A percentile compares a stretch with the other conserved stretches of the same genome.
Evolutionary conservation across 768 basidiomycete genomes (phyloP).

Genomic region (Roridomyces roridus): DNA sequence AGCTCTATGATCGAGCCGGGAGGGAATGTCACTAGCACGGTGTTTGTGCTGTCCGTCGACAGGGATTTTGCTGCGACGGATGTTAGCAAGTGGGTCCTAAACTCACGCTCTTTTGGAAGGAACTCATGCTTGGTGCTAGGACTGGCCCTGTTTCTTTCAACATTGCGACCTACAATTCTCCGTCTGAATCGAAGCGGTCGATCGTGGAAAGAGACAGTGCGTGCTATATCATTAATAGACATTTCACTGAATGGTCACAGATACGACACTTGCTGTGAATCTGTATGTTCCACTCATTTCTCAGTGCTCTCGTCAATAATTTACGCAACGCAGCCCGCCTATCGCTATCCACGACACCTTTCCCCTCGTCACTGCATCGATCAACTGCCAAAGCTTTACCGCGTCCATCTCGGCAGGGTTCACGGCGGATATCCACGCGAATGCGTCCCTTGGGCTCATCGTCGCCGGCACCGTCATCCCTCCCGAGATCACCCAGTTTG

Average conservation of each 20-base stretch:
- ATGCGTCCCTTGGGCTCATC: conserved; percentile 27
- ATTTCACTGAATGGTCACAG: too few species aligned
- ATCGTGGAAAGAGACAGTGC: too few species aligned
- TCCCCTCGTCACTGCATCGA: conserved; percentile 1
- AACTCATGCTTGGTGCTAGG: not conserved
- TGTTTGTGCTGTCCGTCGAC: conserved; percentile 17
- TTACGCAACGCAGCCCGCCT: conserved; percentile 4
- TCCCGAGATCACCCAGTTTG: conserved; percentile 24
- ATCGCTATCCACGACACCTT: conserved; percentile 9
- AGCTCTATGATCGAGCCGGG: not conserved
- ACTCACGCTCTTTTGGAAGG: too few species aligned
- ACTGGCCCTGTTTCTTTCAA: conserved; percentile 17
- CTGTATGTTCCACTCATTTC: not conserved
- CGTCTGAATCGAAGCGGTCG: not conserved
- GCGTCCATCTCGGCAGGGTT: conserved; percentile 16
- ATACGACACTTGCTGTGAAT: conserved; percentile 4
- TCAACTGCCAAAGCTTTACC: conserved; percentile 6
- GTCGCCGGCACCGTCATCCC: conserved; percentile 37
- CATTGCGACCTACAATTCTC: conserved; percentile 19
- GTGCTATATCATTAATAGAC: too few species aligned
- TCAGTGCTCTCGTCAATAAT: not conserved
- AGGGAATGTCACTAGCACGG: conserved; percentile 18
- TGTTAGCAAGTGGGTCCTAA: not conserved
- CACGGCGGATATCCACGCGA: not conserved
- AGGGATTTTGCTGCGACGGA: conserved; percentile 10